Percentiles rank a stretch among this genome's conserved stretches.
Evolutionary conservation across 2,329 filamentous ascomycete species (phyloP).

Genomic region (Beauveria varroae): DNA sequence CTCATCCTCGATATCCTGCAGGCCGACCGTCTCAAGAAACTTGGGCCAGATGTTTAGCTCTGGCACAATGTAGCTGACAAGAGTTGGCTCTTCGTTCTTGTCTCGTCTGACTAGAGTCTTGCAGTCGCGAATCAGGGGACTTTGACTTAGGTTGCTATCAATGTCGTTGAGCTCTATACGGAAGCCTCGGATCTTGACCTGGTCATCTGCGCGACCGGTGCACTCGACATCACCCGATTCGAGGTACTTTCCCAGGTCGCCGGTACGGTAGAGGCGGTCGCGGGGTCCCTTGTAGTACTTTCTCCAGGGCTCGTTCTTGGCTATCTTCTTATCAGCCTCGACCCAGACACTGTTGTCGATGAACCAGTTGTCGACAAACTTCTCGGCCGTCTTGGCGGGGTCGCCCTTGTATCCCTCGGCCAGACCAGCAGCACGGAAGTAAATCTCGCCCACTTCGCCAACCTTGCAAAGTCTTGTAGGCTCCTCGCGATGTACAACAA

Average conservation of each 20-base stretch:
- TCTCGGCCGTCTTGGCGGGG: constrained; percentile 54
- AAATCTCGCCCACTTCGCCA: constrained; percentile 80
- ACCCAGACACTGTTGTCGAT: constrained; percentile 65
- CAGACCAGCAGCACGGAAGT: constrained; percentile 72
- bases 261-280: constrained; percentile 80
- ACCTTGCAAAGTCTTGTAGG: constrained; percentile 63
- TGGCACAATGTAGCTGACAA: constrained; percentile 88
- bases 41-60: constrained; percentile 61
- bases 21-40: constrained; percentile 51
- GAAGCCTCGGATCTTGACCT: constrained; percentile 95
- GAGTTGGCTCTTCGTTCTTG: constrained; percentile 55
- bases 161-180: constrained; percentile 93
- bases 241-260: constrained; percentile 72
- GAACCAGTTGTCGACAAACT: constrained; percentile 85
- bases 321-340: constrained; percentile 50
- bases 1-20: constrained; percentile 49
- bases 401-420: constrained; percentile 66
- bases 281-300: constrained; percentile 71
- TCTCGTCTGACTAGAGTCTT: constrained; percentile 63
- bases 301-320: constrained; percentile 64
- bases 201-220: constrained; percentile 71
- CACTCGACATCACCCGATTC: constrained; percentile 64
- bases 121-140: constrained; percentile 73
- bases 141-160: constrained; percentile 69
- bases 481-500: constrained; percentile 69